These are phyloP conservation scores for Globisporangium acanthophoron DNA, from an alignment of 352 stramenopile species.

Conservation along the genomic window DNA sequence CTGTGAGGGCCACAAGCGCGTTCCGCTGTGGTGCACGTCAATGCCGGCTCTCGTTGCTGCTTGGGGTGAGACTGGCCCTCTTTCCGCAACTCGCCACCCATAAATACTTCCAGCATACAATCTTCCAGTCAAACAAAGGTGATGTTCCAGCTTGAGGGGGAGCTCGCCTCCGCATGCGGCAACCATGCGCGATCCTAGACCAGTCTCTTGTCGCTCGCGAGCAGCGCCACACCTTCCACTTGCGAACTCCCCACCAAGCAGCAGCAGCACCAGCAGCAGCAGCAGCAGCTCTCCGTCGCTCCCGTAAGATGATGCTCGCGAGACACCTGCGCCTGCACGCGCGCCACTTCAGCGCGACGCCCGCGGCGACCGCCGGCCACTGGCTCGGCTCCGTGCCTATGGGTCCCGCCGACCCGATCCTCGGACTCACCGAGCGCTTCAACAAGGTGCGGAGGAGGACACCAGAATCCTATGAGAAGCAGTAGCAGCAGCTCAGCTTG, in stretches of 20 bases:
- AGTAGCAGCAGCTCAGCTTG: no score
- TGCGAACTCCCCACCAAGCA: background rate
- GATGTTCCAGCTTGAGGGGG: no score
- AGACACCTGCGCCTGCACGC: conserved; percentile 24
- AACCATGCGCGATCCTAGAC: background rate
- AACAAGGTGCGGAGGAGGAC: conserved; percentile 64
- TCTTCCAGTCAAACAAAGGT: background rate
- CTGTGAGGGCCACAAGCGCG: background rate
- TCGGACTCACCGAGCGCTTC: conserved; percentile 92
- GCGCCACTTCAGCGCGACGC: conserved; percentile 34
- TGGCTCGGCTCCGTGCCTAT: conserved; percentile 88
- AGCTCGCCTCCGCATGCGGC: background rate
- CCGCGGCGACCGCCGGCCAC: conserved; percentile 32
- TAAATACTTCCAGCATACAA: background rate
- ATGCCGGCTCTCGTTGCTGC: no score
- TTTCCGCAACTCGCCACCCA: background rate
- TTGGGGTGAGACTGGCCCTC: background rate
- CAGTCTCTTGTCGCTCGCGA: background rate
- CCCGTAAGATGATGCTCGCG: conserved; percentile 25
- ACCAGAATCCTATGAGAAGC: no score
- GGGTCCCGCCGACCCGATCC: conserved; percentile 95
- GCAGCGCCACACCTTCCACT: conserved; percentile 1
- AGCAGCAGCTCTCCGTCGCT: background rate
- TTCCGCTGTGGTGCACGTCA: background rate
- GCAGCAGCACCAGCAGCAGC: background rate